Evolutionary conservation across 495 filamentous ascomycete species (phyloP), one percentile per base, ranked within the genome.

Genomic region (Xylaria sp.): DNA sequence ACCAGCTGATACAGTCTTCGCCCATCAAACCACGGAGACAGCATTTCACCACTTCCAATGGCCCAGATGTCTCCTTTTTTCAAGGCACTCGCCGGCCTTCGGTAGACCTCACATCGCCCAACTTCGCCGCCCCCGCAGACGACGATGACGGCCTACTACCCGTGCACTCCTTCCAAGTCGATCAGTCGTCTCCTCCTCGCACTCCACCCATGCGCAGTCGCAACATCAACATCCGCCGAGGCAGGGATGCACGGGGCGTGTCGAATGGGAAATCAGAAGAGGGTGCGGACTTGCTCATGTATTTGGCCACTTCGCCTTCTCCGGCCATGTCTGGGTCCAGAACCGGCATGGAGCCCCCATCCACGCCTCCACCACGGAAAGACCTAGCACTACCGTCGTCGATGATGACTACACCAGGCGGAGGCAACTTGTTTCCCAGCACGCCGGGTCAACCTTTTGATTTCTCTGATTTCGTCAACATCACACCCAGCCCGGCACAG

Each of bases 381-480:
- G 83, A 82, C 63, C 87, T 92, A 17, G 89, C 89, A 15, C 85
- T 97, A 40, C 93, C 93, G 24, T 93, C 92, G 11, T 97, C 94
- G 21, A 92, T 93, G 86, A 93, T 94, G 91, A 91, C 92, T n/a
- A 96, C 93, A 8, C 92, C 93, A 6, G 91, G 91, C 53, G 91
- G 90, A 19, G 85, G 84, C 43, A 86, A 82, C 52, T 83, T 89
- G 6, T 90, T 90, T 71, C 86, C 88, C 31, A 84, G 81, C 57
- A 92, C 90, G 3, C 90, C 90, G 1, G 83, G 84, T 8, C 82
- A 87, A 67, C 89, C 89, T 70, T 97, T 98, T 82, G 96, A 98
- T 82, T 97, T 98, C 82, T 90, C 94, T 9, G 97, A 98, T 78
- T 99, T 97, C 78, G 91, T 98, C 70, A 97, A 99, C 77, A 93